phyloP scores from a whole-genome alignment of 2,329 filamentous ascomycete genomes.

The Metarhizium robertsii region DNA sequence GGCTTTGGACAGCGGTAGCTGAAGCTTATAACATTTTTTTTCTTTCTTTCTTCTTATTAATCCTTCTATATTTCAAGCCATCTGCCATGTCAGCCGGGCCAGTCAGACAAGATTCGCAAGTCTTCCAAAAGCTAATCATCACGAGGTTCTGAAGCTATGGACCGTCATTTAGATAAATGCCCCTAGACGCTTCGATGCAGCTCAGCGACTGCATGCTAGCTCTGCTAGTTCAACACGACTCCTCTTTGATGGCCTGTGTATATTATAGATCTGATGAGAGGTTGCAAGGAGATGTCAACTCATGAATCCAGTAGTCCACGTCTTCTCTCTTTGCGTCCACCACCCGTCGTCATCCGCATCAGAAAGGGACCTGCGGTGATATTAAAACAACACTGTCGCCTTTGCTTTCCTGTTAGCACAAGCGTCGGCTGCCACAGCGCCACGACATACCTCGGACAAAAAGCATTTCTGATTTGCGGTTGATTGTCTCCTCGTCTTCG shows the following conservation, averaged over 20 bases:
- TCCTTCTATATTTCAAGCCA: too few species aligned
- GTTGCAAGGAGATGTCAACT: neutral
- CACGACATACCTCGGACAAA: constrained; percentile 76
- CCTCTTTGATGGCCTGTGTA: neutral
- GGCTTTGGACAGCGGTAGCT: too few species aligned
- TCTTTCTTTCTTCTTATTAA: too few species aligned
- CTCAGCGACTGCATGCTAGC: neutral
- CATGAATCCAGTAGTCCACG: neutral
- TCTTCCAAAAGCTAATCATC: neutral
- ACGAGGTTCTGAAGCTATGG: neutral
- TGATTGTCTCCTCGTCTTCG: constrained; percentile 87
- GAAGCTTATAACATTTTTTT: too few species aligned
- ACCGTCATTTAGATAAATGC: neutral
- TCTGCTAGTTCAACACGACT: neutral
- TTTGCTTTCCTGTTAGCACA: constrained; percentile 18
- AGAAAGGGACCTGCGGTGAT: constrained; percentile 48
- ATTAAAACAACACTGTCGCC: constrained; percentile 67
- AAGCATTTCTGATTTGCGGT: constrained; percentile 97
- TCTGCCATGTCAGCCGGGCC: too few species aligned
- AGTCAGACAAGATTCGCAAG: neutral
- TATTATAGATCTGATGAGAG: neutral
- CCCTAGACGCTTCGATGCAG: too few species aligned
- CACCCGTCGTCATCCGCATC: constrained; percentile 5
- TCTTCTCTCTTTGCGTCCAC: neutral
- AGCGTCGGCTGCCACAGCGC: constrained; percentile 15